A percentile compares a stretch with the other conserved stretches of the same genome.
Evolutionary conservation across 176 grass and related monocot species (phyloP).

Genomic region (Phoenix roebelenii): DNA sequence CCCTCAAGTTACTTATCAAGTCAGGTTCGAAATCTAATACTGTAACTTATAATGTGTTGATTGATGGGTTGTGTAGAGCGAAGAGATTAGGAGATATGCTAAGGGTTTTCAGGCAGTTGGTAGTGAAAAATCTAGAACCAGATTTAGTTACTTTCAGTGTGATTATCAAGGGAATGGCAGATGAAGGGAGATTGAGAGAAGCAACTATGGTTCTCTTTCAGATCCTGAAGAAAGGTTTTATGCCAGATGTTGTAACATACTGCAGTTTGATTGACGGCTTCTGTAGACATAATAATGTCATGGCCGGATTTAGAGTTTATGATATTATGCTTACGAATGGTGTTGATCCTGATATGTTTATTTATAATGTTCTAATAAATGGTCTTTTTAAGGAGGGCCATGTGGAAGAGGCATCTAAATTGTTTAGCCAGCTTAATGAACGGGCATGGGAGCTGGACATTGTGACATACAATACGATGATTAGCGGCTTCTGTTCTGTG

Average conservation of each 20-base stretch:
- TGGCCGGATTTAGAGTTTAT: no score
- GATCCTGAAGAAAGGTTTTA: conserved; percentile 2
- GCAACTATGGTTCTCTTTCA: conserved; percentile 13
- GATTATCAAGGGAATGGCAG: conserved; percentile 15
- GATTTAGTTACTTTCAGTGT: conserved; percentile 12
- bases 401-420: not conserved
- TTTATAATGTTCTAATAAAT: conserved; percentile 22
- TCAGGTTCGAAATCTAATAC: no score
- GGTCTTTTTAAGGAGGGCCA: conserved; percentile 11
- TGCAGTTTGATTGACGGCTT: no score
- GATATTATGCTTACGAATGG: not conserved
- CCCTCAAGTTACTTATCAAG: not conserved
- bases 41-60: not conserved
- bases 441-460: conserved; percentile 1
- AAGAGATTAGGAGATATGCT: conserved; percentile 6
- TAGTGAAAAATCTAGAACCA: not conserved
- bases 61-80: conserved; percentile 4
- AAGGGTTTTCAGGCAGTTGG: conserved; percentile 1
- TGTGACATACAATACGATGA: conserved; percentile 16
- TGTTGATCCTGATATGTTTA: conserved; percentile 5
- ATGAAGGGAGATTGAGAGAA: conserved; percentile 13
- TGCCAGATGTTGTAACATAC: not conserved
- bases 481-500: conserved; percentile 9
- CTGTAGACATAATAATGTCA: no score
- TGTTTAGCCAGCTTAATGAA: conserved; percentile 6